These are phyloP conservation scores for Elymus sibiricus DNA, from an alignment of 176 grass and related monocot species.

Conservation along the genomic window DNA sequence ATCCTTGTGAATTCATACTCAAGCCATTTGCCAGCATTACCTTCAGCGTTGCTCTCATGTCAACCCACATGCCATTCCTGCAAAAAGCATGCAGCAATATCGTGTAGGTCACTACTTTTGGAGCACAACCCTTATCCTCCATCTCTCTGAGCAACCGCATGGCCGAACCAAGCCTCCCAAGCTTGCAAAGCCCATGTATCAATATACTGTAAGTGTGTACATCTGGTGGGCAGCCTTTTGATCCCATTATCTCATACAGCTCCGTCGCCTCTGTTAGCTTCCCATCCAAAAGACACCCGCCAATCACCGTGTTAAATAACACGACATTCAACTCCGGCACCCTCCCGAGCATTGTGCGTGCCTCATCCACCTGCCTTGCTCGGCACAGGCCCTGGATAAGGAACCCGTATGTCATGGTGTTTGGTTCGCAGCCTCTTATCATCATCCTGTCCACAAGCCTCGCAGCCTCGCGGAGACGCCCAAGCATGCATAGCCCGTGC, in stretches of 20 bases:
- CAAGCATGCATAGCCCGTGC: constrained; percentile 49
- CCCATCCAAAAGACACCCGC: constrained; percentile 48
- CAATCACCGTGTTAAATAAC: constrained; percentile 82
- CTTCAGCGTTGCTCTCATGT: constrained; percentile 46
- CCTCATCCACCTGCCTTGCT: constrained; percentile 53
- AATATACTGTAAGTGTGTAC: constrained; percentile 70
- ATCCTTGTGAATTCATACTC: constrained; percentile 58
- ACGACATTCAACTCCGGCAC: constrained; percentile 59
- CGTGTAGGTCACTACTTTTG: constrained; percentile 64
- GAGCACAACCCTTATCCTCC: constrained; percentile 47
- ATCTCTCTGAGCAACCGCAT: constrained; percentile 64
- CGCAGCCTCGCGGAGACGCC: constrained; percentile 44
- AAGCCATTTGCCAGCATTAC: constrained; percentile 67
- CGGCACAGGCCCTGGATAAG: constrained; percentile 65
- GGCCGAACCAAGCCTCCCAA: constrained; percentile 59
- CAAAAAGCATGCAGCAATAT: constrained; percentile 71
- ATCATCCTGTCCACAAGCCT: constrained; percentile 87
- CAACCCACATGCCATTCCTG: constrained; percentile 66
- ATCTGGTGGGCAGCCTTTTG: constrained; percentile 55
- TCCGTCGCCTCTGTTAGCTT: constrained; percentile 58
- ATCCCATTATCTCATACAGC: constrained; percentile 60
- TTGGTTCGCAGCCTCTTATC: constrained; percentile 47
- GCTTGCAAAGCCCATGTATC: constrained; percentile 73
- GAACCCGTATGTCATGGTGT: constrained; percentile 61
- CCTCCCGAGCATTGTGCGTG: constrained; percentile 45